A percentile compares a stretch with the other conserved stretches of the same genome.
These are phyloP conservation scores for Ceratocystis harringtonii DNA, from an alignment of 2,329 filamentous ascomycete genomes.

Conservation along the genomic window DNA sequence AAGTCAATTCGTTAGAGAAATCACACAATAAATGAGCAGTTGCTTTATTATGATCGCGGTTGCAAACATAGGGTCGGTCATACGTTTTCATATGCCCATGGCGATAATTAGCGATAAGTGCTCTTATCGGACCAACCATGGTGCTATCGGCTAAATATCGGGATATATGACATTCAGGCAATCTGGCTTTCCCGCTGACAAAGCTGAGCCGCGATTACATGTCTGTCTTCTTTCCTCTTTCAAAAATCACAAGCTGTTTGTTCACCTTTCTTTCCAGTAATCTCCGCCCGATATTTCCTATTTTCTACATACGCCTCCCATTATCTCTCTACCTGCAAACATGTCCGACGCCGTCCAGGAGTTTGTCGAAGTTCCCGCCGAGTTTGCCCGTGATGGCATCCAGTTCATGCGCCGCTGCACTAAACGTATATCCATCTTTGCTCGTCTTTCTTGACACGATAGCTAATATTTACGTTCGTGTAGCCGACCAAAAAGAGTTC, in stretches of 20 bases:
- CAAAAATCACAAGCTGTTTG: not conserved
- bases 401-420: slow-evolving; percentile 49
- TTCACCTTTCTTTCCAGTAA: slow-evolving; percentile 8
- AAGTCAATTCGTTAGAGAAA: no score
- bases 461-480: slow-evolving; percentile 1
- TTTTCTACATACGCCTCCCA: no score
- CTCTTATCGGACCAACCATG: not conserved
- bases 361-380: slow-evolving; percentile 51
- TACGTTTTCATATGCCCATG: not conserved
- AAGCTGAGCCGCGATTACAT: not conserved
- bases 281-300: not conserved
- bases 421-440: slow-evolving; percentile 35
- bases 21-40: no score
- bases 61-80: not conserved
- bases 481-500: slow-evolving; percentile 31
- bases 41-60: not conserved
- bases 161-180: not conserved
- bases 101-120: not conserved
- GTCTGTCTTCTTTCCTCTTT: not conserved
- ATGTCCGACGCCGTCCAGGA: slow-evolving; percentile 57
- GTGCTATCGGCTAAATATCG: not conserved
- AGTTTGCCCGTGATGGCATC: slow-evolving; percentile 48
- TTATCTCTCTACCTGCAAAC: not conserved
- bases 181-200: slow-evolving; percentile 2
- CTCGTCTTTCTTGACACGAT: not conserved